These are phyloP conservation scores for Chlorella sp. DNA, from an alignment of 139 green algal species.

Conservation along the genomic window DNA sequence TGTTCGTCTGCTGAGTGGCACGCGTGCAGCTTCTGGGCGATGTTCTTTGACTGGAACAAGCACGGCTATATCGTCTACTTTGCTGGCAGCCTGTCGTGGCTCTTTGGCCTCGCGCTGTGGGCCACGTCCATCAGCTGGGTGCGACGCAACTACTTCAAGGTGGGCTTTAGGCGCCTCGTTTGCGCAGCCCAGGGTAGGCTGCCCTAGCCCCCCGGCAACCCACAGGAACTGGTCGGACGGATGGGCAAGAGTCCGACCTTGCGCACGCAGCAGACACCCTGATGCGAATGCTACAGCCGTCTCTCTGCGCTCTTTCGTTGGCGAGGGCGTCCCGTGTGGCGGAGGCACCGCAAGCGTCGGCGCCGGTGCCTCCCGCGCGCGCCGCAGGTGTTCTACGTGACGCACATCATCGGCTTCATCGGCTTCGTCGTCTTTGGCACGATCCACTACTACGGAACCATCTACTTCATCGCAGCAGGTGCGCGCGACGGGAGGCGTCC, in stretches of 20 bases:
- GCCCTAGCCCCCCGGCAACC: too few species aligned
- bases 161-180: not conserved
- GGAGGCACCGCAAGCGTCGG: too few species aligned
- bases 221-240: too few species aligned
- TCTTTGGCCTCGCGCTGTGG: constrained; percentile 2
- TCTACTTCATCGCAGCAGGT: constrained; percentile 10
- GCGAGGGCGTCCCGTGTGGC: too few species aligned
- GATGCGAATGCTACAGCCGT: too few species aligned
- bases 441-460: constrained; percentile 15
- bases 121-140: constrained; percentile 1
- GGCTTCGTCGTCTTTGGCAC: constrained; percentile 16
- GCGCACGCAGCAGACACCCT: too few species aligned
- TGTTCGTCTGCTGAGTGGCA: too few species aligned
- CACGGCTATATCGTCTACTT: not conserved
- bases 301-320: too few species aligned
- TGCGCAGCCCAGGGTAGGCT: too few species aligned
- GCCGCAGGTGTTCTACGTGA: constrained; percentile 25
- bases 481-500: not conserved
- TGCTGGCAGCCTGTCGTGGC: constrained; percentile 3
- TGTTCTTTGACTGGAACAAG: constrained; percentile 12
- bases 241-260: too few species aligned
- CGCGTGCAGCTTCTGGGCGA: not conserved
- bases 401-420: constrained; percentile 25
- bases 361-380: too few species aligned
- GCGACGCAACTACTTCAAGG: constrained; percentile 7